Base-by-base conservation (phyloP, 2,329 filamentous ascomycete species). In the Scleromitrula shiraiana region DNA sequence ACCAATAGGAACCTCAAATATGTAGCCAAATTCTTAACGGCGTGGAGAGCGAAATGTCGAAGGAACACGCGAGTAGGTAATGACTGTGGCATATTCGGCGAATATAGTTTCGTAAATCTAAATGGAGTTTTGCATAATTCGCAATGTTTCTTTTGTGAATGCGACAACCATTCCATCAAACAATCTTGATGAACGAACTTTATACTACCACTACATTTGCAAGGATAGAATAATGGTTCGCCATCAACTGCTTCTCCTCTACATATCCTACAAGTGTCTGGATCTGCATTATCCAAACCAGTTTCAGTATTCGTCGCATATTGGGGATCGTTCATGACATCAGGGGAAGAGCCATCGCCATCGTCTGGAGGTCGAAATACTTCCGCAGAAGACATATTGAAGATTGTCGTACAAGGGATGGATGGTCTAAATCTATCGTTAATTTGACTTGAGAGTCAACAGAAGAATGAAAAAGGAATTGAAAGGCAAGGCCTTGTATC, bases 81-180 rank as follows among this genome's bases (percentile, higher is more conserved):
- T 10, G 78, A 80, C 53, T 80, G 78, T 1, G 93, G 94, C 93
- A 98, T 98, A 62, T 90, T 79, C 4, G 89, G 88, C 53, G 90
- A 83, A 70, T 98, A 98, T 32, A 98, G 78, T 68, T 98, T 98
- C 45, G 93, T 98, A 72, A 98, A 98, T 52, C 89, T 86, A 64
- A 97, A 98, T 0, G 90, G 83, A 2, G 93, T 98, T 72, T 98
- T 98, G 80, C 93, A 98, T 29, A 98, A 82, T 71, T 98, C 93
- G 74, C 94, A 98, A 72, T 98, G 87, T 68, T 97, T 97, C 78
- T 98, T 98, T 66, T 98, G 90, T 2, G 93, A 97, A 67, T 98
- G 94, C 41, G 89, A 91, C 19, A 98, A 75, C 93, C 93, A 98
- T 68, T 97, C 90, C 85, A 98, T 95, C 68, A 98, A 71, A 66